Percentiles rank a stretch among this genome's conserved stretches.
Conservation (phyloP, 1,139 yeast genomes). For the Groenewaldozyma auringiensis region DNA sequence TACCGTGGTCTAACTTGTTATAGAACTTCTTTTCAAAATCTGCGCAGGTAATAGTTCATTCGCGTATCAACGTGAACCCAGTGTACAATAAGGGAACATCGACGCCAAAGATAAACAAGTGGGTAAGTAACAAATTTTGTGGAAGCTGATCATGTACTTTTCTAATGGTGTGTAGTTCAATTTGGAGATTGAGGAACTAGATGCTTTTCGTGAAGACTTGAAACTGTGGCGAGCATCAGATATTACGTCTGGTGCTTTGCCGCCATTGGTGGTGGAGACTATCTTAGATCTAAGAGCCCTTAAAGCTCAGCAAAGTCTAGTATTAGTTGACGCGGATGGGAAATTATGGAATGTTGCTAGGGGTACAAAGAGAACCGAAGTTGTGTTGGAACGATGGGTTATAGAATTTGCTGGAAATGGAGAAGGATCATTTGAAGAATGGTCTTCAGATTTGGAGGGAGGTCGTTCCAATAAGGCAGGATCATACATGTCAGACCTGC, state of each 20-base stretch:
- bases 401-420: slow-evolving; percentile 53
- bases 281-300: slow-evolving; percentile 64
- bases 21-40: slow-evolving; percentile 65
- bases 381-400: slow-evolving; percentile 89
- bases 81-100: slow-evolving; percentile 17
- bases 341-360: slow-evolving; percentile 44
- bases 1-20: slow-evolving; percentile 8
- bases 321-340: slow-evolving; percentile 46
- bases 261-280: slow-evolving; percentile 82
- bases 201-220: slow-evolving; percentile 47
- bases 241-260: slow-evolving; percentile 32
- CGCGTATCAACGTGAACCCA: slow-evolving; percentile 28
- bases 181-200: slow-evolving; percentile 46
- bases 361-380: slow-evolving; percentile 59
- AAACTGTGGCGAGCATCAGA: slow-evolving; percentile 48
- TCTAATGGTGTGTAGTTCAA: slow-evolving; percentile 46
- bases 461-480: slow-evolving; percentile 42
- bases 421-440: slow-evolving; percentile 35
- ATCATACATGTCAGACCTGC: slow-evolving; percentile 51
- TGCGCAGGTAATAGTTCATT: slow-evolving; percentile 50
- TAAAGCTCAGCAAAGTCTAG: slow-evolving; percentile 52
- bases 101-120: slow-evolving; percentile 29
- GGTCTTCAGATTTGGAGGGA: slow-evolving; percentile 54
- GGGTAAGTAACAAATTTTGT: slow-evolving; percentile 21
- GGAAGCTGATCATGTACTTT: too few species aligned